Conservation (phyloP, 1,139 yeast species). For the Taiozyma sp. region DNA sequence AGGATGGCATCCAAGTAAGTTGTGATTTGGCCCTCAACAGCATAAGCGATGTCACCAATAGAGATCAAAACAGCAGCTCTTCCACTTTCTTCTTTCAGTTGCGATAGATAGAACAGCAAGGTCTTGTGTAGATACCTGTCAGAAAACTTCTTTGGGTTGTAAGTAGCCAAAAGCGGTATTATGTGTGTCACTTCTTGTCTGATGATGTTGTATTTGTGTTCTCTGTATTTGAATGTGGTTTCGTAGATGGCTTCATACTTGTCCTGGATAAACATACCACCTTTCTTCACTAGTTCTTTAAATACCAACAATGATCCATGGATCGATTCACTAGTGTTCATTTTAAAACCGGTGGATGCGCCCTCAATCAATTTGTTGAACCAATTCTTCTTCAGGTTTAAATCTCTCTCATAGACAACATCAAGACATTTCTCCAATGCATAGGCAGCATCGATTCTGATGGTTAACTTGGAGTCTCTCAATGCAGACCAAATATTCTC, state of each 20-base stretch:
- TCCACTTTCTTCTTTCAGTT: slow-evolving; percentile 74
- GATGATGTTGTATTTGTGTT: slow-evolving; percentile 69
- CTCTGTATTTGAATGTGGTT: slow-evolving; percentile 67
- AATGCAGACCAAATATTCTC: slow-evolving; percentile 87
- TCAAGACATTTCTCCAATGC: slow-evolving; percentile 75
- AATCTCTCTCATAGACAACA: slow-evolving; percentile 76
- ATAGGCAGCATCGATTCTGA: slow-evolving; percentile 80
- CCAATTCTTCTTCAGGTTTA: slow-evolving; percentile 70
- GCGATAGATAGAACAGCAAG: slow-evolving; percentile 71
- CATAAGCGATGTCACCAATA: slow-evolving; percentile 79
- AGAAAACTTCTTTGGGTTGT: slow-evolving; percentile 73
- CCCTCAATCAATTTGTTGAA: slow-evolving; percentile 65
- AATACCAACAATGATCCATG: slow-evolving; percentile 87
- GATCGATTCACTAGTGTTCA: slow-evolving; percentile 58
- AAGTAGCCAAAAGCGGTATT: slow-evolving; percentile 78
- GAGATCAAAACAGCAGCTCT: slow-evolving; percentile 75
- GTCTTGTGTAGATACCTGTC: slow-evolving; percentile 80
- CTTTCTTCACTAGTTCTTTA: slow-evolving; percentile 67
- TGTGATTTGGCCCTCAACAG: slow-evolving; percentile 83
- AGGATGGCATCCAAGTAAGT: slow-evolving; percentile 85
- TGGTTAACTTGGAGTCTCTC: slow-evolving; percentile 68
- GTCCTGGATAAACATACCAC: slow-evolving; percentile 64
- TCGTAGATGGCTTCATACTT: slow-evolving; percentile 78
- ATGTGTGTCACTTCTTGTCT: slow-evolving; percentile 81
- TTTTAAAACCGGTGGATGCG: slow-evolving; percentile 43